Conservation (phyloP, 768 basidiomycete genomes). For the Paxillus involutus region DNA sequence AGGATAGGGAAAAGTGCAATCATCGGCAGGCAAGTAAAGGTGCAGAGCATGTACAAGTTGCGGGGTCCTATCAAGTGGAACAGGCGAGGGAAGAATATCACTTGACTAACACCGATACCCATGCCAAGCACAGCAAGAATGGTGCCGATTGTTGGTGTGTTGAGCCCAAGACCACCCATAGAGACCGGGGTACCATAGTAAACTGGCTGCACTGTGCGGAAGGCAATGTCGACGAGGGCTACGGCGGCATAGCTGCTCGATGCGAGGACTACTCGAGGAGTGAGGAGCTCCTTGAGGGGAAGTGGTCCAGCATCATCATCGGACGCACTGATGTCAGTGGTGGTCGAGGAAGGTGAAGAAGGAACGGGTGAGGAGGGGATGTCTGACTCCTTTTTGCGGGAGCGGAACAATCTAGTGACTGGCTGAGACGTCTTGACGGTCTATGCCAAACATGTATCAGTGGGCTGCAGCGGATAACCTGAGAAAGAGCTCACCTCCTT, state of each 20-base stretch:
- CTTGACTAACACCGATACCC: conserved; percentile 45
- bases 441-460: background rate
- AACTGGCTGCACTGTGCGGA: conserved; percentile 40
- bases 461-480: background rate
- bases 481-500: conserved; percentile 41
- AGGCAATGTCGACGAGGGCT: conserved; percentile 61
- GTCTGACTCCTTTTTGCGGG: background rate
- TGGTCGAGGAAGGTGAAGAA: background rate
- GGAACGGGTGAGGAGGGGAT: background rate
- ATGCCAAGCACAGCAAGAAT: conserved; percentile 17
- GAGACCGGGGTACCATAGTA: conserved; percentile 18
- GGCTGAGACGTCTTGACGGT: background rate
- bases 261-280: conserved; percentile 49
- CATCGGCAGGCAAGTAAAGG: conserved; percentile 47
- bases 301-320: conserved; percentile 26
- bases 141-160: conserved; percentile 18
- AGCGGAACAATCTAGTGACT: background rate
- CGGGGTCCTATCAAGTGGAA: conserved; percentile 57
- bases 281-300: conserved; percentile 47
- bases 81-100: conserved; percentile 58
- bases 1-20: conserved; percentile 42
- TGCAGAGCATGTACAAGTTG: conserved; percentile 49
- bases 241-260: conserved; percentile 59
- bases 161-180: conserved; percentile 10
- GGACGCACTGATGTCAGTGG: background rate